Conservation (phyloP, 345 rosid species). For the Populus nigra region DNA sequence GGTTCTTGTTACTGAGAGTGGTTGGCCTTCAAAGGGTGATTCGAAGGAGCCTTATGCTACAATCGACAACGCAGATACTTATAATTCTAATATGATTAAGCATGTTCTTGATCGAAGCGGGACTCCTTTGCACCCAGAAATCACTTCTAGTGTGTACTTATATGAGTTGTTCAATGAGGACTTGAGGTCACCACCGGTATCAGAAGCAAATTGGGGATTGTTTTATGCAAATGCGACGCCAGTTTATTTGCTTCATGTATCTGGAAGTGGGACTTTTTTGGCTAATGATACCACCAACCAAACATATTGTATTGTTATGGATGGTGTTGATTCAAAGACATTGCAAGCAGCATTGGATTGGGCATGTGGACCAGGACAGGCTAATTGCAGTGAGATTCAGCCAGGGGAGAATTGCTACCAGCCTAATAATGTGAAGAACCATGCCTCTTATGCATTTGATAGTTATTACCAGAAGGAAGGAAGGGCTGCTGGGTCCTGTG, state of each 20-base stretch:
- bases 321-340: constrained; percentile 59
- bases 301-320: constrained; percentile 78
- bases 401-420: constrained; percentile 89
- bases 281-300: constrained; percentile 94
- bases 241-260: constrained; percentile 81
- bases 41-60: constrained; percentile 85
- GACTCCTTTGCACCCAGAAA: constrained; percentile 83
- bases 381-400: constrained; percentile 90
- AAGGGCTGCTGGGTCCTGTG: constrained; percentile 75
- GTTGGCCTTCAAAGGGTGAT: constrained; percentile 92
- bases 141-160: constrained; percentile 70
- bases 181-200: constrained; percentile 60
- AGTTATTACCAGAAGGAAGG: constrained; percentile 92
- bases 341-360: constrained; percentile 94
- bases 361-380: constrained; percentile 94
- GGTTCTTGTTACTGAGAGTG: constrained; percentile 79
- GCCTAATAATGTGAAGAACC: constrained; percentile 79
- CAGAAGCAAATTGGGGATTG: constrained; percentile 93
- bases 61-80: constrained; percentile 74
- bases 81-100: constrained; percentile 85
- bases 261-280: constrained; percentile 82
- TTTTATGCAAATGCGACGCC: constrained; percentile 79
- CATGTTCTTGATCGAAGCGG: constrained; percentile 78
- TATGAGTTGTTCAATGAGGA: constrained; percentile 96
- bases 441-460: constrained; percentile 93